Conservation (phyloP, 148 eudicot species). For the Hydrangea macrophylla region DNA sequence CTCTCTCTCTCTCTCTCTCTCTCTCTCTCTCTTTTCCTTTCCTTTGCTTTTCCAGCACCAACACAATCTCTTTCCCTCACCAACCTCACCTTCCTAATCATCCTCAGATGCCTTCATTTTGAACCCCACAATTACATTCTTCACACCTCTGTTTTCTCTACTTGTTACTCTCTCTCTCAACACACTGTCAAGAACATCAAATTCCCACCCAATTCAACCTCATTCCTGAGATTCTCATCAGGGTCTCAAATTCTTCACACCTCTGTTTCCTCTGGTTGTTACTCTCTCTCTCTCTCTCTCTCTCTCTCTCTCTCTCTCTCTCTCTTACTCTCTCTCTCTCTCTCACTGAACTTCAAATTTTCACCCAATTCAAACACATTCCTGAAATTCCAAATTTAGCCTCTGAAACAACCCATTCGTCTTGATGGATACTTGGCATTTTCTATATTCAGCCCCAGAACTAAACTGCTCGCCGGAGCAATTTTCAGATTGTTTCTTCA, state of each 20-base stretch:
- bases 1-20: conserved; percentile 19
- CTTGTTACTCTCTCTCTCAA: neutral
- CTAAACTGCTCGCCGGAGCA: conserved; percentile 20
- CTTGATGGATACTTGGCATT: conserved; percentile 38
- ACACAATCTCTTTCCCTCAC: conserved; percentile 1
- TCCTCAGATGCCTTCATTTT: neutral
- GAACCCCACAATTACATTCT: neutral
- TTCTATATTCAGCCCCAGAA: conserved; percentile 24
- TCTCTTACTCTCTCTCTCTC: neutral
- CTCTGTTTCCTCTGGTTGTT: neutral
- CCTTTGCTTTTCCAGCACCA: conserved; percentile 3
- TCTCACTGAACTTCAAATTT: conserved; percentile 21
- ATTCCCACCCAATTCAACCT: neutral
- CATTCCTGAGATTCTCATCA: neutral
- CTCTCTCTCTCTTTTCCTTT: conserved; percentile 12
- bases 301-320: neutral
- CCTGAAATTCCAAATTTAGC: too few relatives aligned
- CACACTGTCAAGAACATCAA: neutral
- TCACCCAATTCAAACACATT: too few relatives aligned
- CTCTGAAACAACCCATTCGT: too few relatives aligned
- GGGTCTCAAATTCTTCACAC: neutral
- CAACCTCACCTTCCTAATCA: neutral
- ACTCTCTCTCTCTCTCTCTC: neutral
- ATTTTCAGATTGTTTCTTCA: conserved; percentile 27
- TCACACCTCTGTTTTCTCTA: conserved; percentile 9